phyloP scores from a whole-genome alignment of 345 rosid species.

The Balakata baccata region DNA sequence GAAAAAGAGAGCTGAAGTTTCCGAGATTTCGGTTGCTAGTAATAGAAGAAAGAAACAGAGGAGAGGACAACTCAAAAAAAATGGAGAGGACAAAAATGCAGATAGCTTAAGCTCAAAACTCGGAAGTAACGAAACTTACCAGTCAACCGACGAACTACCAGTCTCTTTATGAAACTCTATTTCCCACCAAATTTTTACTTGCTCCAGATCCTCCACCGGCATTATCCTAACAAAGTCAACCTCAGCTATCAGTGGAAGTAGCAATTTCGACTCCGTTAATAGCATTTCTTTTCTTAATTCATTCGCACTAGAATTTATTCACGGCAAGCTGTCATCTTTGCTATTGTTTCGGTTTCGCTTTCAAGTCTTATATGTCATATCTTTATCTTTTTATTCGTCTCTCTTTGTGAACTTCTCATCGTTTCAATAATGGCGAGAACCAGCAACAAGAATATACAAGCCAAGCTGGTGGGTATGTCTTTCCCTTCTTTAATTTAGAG shows the following conservation, averaged over 20 bases:
- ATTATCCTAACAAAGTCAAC: no score
- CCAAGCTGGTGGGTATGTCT: conserved; percentile 87
- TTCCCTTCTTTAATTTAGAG: conserved; percentile 22
- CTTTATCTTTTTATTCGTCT: neutral
- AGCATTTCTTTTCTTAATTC: neutral
- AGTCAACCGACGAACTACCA: conserved; percentile 22
- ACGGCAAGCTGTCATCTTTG: neutral
- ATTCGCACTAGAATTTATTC: neutral
- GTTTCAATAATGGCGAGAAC: conserved; percentile 43
- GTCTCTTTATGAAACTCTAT: neutral
- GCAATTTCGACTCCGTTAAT: neutral
- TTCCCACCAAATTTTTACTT: neutral
- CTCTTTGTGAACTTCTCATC: neutral
- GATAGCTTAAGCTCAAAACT: neutral
- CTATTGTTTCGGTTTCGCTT: neutral
- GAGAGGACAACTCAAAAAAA: no score
- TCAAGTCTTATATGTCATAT: neutral
- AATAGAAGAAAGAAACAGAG: neutral
- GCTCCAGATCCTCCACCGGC: neutral
- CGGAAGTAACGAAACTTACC: neutral
- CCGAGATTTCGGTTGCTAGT: no score
- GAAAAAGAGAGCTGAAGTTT: no score
- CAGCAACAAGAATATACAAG: conserved; percentile 67
- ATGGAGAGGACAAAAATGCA: neutral
- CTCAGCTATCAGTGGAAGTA: neutral